A percentile compares a stretch with the other conserved stretches of the same genome.
Evolutionary conservation across 2,329 filamentous ascomycete species (phyloP).

Genomic region (Fusarium sp.): DNA sequence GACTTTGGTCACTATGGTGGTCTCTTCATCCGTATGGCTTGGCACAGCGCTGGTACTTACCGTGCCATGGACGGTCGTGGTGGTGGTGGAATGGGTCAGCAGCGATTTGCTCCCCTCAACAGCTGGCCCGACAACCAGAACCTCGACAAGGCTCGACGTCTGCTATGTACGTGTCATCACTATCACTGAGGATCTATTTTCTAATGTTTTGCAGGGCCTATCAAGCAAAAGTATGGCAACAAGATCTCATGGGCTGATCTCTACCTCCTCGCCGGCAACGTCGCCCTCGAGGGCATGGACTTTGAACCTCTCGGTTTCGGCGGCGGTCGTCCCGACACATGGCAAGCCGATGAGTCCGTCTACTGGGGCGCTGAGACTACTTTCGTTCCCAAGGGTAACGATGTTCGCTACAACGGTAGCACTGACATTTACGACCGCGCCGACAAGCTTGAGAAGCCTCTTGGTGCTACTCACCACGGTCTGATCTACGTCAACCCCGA

Average conservation of each 20-base stretch:
- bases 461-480: constrained; percentile 72
- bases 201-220: constrained; percentile 60
- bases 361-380: constrained; percentile 83
- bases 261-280: constrained; percentile 77
- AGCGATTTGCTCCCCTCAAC: constrained; percentile 84
- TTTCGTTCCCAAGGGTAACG: constrained; percentile 75
- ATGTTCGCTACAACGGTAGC: constrained; percentile 73
- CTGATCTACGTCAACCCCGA: constrained; percentile 87
- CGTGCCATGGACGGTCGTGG: constrained; percentile 80
- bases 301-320: constrained; percentile 80
- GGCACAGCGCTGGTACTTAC: constrained; percentile 85
- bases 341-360: constrained; percentile 79
- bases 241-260: constrained; percentile 86
- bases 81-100: constrained; percentile 79
- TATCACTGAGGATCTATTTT: accelerated
- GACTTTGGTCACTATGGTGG: constrained; percentile 86
- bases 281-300: constrained; percentile 82
- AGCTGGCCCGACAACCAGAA: constrained; percentile 83
- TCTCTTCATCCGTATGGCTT: constrained; percentile 83
- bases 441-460: constrained; percentile 71
- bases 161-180: constrained; percentile 64
- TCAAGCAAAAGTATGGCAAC: constrained; percentile 87
- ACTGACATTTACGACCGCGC: constrained; percentile 66
- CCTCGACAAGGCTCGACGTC: constrained; percentile 83
- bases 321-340: constrained; percentile 77